These are phyloP conservation scores for Globisporangium solare DNA, from an alignment of 352 stramenopile genomes.

Conservation along the genomic window DNA sequence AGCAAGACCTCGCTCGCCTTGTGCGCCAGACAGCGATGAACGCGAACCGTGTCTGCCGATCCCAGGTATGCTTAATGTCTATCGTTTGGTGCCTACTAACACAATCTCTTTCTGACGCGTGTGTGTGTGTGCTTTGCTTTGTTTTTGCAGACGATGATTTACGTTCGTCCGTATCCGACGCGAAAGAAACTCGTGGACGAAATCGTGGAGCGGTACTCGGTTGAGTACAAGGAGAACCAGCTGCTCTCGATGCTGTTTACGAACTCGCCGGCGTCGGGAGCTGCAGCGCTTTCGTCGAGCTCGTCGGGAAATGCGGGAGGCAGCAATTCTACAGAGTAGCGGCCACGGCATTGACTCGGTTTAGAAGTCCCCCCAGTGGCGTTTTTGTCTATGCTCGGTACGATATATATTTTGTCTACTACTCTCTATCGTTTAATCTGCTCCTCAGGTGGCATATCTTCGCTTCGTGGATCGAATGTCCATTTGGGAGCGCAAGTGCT, in stretches of 20 bases:
- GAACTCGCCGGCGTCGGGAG: conserved; percentile 3
- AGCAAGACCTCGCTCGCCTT: conserved; percentile 58
- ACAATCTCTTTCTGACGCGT: too few species aligned
- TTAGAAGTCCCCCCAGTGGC: background rate
- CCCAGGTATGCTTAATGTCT: conserved; percentile 45
- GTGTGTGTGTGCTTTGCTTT: too few species aligned
- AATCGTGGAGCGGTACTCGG: conserved; percentile 82
- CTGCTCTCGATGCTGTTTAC: conserved; percentile 75
- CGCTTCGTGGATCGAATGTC: background rate
- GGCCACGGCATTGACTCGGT: background rate
- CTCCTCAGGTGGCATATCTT: background rate
- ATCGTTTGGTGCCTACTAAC: background rate
- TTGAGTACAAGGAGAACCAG: conserved; percentile 85
- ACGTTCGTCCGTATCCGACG: conserved; percentile 81
- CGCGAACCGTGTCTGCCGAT: conserved; percentile 81
- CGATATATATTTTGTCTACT: conserved; percentile 3
- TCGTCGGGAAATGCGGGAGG: background rate
- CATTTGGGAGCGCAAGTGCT: conserved; percentile 39
- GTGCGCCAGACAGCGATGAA: conserved; percentile 87
- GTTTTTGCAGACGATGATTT: conserved; percentile 59
- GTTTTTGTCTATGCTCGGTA: background rate
- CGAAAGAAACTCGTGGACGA: conserved; percentile 87
- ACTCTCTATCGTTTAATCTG: background rate
- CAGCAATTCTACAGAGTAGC: background rate
- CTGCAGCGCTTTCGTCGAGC: background rate